phyloP scores from a whole-genome alignment of 1,139 yeast species.

The Blastobotrys indianensis region DNA sequence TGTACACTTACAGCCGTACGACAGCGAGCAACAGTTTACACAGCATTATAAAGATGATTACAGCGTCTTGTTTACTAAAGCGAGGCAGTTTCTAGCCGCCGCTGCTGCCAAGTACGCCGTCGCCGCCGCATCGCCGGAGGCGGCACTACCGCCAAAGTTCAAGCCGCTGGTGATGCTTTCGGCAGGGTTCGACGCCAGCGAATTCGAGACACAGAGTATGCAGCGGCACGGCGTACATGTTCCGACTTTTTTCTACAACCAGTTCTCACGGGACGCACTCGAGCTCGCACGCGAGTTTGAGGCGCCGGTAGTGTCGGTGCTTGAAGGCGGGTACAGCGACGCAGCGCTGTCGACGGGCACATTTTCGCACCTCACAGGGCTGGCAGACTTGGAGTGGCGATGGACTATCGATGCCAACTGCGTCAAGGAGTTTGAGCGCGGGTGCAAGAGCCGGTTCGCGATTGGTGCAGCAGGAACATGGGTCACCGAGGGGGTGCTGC shows the following conservation, averaged over 20 bases:
- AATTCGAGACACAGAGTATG: constrained; percentile 75
- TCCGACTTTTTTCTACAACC: constrained; percentile 73
- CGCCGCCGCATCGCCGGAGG: constrained; percentile 16
- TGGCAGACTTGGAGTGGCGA: constrained; percentile 43
- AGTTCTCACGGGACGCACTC: constrained; percentile 67
- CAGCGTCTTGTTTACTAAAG: constrained; percentile 57
- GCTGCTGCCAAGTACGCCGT: too few relatives aligned
- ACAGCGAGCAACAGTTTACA: constrained; percentile 57
- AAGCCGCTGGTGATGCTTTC: constrained; percentile 68
- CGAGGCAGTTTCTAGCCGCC: constrained; percentile 51
- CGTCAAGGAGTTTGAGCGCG: constrained; percentile 60
- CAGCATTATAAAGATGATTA: constrained; percentile 58
- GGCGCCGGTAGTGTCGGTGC: constrained; percentile 61
- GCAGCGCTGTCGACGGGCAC: constrained; percentile 78
- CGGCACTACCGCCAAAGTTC: constrained; percentile 33
- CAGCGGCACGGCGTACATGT: constrained; percentile 81
- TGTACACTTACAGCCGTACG: constrained; percentile 68
- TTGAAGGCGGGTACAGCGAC: constrained; percentile 87
- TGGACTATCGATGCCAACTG: constrained; percentile 41
- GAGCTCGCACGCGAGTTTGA: constrained; percentile 55
- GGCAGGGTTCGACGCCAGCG: constrained; percentile 89
- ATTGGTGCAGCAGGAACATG: constrained; percentile 38
- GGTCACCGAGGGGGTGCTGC: constrained; percentile 62
- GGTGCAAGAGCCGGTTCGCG: constrained; percentile 53
- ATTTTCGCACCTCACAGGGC: constrained; percentile 69